Evolutionary conservation across 352 stramenopile species (phyloP).

Genomic region (Phytopythium chamaehyphon): DNA sequence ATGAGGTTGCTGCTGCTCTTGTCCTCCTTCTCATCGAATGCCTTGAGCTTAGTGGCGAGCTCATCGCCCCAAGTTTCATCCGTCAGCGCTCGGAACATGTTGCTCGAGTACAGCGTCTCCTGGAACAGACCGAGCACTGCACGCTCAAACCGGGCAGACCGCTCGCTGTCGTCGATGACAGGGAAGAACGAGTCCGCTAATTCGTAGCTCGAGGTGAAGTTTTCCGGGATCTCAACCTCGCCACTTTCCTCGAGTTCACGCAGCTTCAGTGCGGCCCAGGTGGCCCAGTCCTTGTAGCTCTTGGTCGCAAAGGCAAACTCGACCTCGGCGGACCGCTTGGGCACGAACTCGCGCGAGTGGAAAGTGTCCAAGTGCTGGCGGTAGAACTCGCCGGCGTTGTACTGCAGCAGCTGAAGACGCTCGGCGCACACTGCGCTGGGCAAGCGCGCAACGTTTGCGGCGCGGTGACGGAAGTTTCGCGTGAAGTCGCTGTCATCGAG

Average conservation of each 20-base stretch:
- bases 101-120: constrained; percentile 33
- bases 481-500: constrained; percentile 61
- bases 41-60: constrained; percentile 53
- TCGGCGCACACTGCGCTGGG: constrained; percentile 65
- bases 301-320: constrained; percentile 29
- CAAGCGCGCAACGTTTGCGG: constrained; percentile 56
- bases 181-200: constrained; percentile 55
- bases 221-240: constrained; percentile 34
- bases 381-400: constrained; percentile 78
- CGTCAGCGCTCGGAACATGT: constrained; percentile 54
- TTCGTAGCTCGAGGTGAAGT: constrained; percentile 28
- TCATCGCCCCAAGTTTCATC: constrained; percentile 52
- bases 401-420: constrained; percentile 74
- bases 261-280: constrained; percentile 49
- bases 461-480: constrained; percentile 67
- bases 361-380: constrained; percentile 84
- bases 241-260: constrained; percentile 24
- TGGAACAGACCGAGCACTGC: constrained; percentile 65
- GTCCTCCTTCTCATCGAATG: constrained; percentile 32
- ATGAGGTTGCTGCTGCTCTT: constrained; percentile 28
- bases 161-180: constrained; percentile 35
- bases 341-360: constrained; percentile 65
- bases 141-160: constrained; percentile 43
- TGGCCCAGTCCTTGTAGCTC: constrained; percentile 61
- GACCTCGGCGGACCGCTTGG: constrained; percentile 25